Percentiles rank a stretch among this genome's conserved stretches.
Evolutionary conservation across 306 rosid genomes (phyloP).

Genomic region (Oemleria cerasiformis): DNA sequence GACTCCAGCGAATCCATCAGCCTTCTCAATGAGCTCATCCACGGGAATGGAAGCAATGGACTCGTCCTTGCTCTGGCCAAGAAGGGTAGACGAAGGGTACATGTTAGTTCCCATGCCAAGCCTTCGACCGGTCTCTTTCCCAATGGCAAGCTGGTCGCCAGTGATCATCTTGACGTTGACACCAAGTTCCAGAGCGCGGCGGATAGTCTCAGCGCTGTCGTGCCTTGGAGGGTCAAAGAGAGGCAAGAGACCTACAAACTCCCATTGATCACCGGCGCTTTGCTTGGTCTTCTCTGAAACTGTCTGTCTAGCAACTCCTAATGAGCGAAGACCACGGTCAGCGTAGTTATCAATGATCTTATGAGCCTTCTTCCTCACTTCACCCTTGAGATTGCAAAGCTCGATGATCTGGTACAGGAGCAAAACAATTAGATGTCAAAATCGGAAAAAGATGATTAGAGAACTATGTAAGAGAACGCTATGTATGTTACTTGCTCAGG

Average conservation of each 20-base stretch:
- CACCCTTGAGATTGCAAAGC: conserved; percentile 69
- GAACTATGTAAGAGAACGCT: no score
- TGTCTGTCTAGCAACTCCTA: conserved; percentile 73
- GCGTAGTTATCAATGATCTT: conserved; percentile 59
- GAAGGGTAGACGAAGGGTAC: conserved; percentile 90
- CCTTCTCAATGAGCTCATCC: conserved; percentile 89
- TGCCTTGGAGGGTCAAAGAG: conserved; percentile 98
- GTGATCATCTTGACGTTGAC: conserved; percentile 97
- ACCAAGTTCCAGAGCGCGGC: conserved; percentile 88
- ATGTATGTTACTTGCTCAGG: conserved; percentile 69
- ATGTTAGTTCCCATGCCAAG: conserved; percentile 98
- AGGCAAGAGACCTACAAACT: conserved; percentile 78
- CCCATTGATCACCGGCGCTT: conserved; percentile 78
- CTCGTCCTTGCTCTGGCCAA: conserved; percentile 63
- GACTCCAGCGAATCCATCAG: conserved; percentile 96
- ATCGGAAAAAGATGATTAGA: no score
- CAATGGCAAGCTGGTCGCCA: conserved; percentile 96
- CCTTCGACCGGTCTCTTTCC: conserved; percentile 92
- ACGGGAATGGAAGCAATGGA: conserved; percentile 64
- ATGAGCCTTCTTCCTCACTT: conserved; percentile 48
- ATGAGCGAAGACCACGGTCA: conserved; percentile 76
- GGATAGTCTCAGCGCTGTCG: conserved; percentile 94
- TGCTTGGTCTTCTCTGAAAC: conserved; percentile 68
- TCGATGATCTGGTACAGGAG: conserved; percentile 60
- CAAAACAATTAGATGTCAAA: conserved; percentile 12